A percentile compares a stretch with the other conserved stretches of the same genome.
Conservation (phyloP, 805 yeast genomes). For the Candida sakaeoensis region DNA sequence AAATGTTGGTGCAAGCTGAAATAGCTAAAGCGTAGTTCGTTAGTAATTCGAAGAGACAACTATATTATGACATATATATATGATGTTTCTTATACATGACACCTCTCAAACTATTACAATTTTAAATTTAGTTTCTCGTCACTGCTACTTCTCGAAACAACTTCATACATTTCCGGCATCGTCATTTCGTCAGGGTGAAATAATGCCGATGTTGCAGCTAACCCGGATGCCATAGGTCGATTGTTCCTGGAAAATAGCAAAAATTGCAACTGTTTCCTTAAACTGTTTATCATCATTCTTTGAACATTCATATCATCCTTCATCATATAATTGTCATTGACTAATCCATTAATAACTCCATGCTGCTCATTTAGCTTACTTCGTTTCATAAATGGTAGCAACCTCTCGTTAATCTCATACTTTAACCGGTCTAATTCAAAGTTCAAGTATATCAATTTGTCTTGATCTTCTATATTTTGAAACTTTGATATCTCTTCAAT, state of each 20-base stretch:
- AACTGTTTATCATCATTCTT: constrained; percentile 39
- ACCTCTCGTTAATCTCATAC: constrained; percentile 38
- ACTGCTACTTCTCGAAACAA: constrained; percentile 24
- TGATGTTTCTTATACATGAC: too few relatives aligned
- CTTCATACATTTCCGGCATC: constrained; percentile 22
- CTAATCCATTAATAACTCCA: constrained; percentile 26
- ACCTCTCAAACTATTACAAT: too few relatives aligned
- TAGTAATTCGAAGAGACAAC: too few relatives aligned
- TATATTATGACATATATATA: too few relatives aligned
- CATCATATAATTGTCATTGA: constrained; percentile 36
- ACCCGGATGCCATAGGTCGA: constrained; percentile 12
- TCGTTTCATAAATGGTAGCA: constrained; percentile 31
- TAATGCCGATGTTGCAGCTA: background rate
- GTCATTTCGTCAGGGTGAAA: background rate
- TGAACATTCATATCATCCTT: constrained; percentile 48
- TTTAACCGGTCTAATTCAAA: constrained; percentile 44
- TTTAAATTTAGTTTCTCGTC: constrained; percentile 36
- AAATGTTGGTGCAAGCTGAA: too few relatives aligned
- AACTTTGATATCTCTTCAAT: constrained; percentile 42
- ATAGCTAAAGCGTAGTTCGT: too few relatives aligned
- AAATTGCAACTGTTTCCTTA: constrained; percentile 51
- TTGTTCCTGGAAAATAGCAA: constrained; percentile 42
- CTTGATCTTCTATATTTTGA: constrained; percentile 20
- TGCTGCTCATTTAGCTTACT: constrained; percentile 24
- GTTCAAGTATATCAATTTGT: constrained; percentile 28